These are phyloP conservation scores for Davidsoniella australis DNA, from an alignment of 2,329 filamentous ascomycete species.

Conservation along the genomic window DNA sequence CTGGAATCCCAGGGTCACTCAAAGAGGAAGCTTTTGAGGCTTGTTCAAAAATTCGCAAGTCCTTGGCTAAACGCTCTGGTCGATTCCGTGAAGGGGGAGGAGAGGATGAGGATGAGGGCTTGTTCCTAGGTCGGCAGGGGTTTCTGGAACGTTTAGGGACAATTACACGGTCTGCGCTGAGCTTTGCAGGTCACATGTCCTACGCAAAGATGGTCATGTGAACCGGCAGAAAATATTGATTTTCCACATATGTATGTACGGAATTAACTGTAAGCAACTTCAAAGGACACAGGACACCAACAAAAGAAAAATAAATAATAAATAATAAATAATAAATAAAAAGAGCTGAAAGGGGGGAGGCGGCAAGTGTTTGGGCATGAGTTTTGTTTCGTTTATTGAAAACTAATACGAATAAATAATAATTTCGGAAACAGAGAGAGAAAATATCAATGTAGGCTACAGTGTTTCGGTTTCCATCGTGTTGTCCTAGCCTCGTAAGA, in stretches of 20 bases:
- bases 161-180: not conserved
- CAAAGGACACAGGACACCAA: not conserved
- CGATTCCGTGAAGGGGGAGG: too few species aligned
- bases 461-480: not conserved
- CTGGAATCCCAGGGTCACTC: too few species aligned
- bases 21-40: too few species aligned
- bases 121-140: not conserved
- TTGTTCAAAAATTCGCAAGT: too few species aligned
- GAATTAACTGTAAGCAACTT: not conserved
- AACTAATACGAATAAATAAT: too few species aligned
- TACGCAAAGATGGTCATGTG: slow-evolving; percentile 2
- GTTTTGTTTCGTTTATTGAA: too few species aligned
- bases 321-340: too few species aligned
- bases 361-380: not conserved
- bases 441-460: not conserved
- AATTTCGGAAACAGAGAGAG: too few species aligned
- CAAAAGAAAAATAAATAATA: not conserved
- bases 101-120: too few species aligned
- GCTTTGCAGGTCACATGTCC: slow-evolving; percentile 4
- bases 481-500: not conserved
- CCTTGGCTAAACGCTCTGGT: too few species aligned
- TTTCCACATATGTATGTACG: not conserved
- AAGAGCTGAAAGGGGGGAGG: not conserved
- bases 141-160: slow-evolving; percentile 1
- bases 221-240: not conserved